Conservation (phyloP, 192 early-diverging fungal species). For the Coemansia sp. region DNA sequence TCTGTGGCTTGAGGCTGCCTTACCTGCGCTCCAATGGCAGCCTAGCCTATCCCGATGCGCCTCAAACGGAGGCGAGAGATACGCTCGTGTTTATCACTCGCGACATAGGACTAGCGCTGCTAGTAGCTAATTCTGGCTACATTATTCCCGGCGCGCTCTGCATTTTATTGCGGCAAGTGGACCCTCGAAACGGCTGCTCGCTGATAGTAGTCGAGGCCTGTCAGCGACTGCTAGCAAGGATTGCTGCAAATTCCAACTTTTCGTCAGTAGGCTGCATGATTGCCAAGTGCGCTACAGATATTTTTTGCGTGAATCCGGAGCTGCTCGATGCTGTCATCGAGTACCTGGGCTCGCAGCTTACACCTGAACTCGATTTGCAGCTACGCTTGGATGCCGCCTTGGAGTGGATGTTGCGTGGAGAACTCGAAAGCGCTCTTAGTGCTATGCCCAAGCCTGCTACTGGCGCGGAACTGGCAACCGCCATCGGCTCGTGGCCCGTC, state of each 20-base stretch:
- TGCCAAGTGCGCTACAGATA: conserved; percentile 14
- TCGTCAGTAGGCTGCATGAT: conserved; percentile 6
- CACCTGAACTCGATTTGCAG: conserved; percentile 1
- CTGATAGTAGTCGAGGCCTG: conserved; percentile 15
- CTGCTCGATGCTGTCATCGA: conserved; percentile 7
- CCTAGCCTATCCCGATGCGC: conserved; percentile 25
- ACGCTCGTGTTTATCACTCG: conserved; percentile 38
- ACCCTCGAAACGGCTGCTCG: conserved; percentile 5
- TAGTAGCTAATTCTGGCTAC: conserved; percentile 11
- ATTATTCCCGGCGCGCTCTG: conserved; percentile 26
- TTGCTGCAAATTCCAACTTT: conserved; percentile 16
- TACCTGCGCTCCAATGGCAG: conserved; percentile 20
- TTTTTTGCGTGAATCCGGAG: conserved; percentile 25
- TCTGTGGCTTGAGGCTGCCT: conserved; percentile 18
- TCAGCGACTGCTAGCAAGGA: conserved; percentile 16
- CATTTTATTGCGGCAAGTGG: conserved; percentile 27
- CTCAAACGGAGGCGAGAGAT: conserved; percentile 8
- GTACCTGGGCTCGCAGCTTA: neutral
- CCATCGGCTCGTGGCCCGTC: neutral
- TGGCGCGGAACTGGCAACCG: neutral
- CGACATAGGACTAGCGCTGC: conserved; percentile 34
- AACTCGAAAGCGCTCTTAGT: conserved; percentile 7
- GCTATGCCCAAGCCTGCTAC: conserved; percentile 1
- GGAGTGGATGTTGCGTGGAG: conserved; percentile 31
- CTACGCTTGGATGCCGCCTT: conserved; percentile 14